Base-by-base conservation (phyloP, 768 basidiomycete species). In the Dendrothele bispora region DNA sequence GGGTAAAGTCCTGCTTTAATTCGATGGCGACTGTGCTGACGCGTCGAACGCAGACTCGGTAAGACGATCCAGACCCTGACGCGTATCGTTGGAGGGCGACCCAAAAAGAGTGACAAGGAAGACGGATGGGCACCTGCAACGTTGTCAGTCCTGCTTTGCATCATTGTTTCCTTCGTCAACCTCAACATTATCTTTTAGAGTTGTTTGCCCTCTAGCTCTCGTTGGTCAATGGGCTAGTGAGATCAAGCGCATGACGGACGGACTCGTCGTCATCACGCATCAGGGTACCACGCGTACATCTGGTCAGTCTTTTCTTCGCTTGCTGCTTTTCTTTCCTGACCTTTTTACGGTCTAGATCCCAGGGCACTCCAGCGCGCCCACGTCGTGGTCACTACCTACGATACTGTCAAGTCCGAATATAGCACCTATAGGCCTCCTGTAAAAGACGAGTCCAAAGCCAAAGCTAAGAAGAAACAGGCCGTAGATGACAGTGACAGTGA, bases 1-100 rank as follows among this genome's bases (percentile, higher is more conserved):
- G 89, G 88, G 88, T 86, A 56, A 40, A 74, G 55, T 18, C 37
- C 24, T 17, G 12, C 29, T n/a, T 50, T 10, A 44, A 39, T 29
- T 27, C 8, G 25, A 18, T n/a, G 17, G 8, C 5, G 38, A 18
- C 35, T 53, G 22, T 17, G 35, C 48, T 51, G 27, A 50, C 36
- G 36, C 24, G n/a, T 32, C 43, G 35, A 51, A 27, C 17, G 5
- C 44, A 89, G 87, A 50, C 74, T 91, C 1, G 89, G 89, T 1
- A 92, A 94, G 69, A 99, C 97, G 0, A 89, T 98, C 20, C 95
- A 98, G 59, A 89, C 90, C 0, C 70, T 98, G 11, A 78, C 87
- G 0, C 81, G 92, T 1, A 95, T 99, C 34, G 83, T 91, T 0
- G 91, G 94, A 46, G 88, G 91, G 0, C 76, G 80, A 4, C 80